Evolutionary conservation across 2,329 filamentous ascomycete species (phyloP).

Genomic region (Ilyonectria mors-panacis): DNA sequence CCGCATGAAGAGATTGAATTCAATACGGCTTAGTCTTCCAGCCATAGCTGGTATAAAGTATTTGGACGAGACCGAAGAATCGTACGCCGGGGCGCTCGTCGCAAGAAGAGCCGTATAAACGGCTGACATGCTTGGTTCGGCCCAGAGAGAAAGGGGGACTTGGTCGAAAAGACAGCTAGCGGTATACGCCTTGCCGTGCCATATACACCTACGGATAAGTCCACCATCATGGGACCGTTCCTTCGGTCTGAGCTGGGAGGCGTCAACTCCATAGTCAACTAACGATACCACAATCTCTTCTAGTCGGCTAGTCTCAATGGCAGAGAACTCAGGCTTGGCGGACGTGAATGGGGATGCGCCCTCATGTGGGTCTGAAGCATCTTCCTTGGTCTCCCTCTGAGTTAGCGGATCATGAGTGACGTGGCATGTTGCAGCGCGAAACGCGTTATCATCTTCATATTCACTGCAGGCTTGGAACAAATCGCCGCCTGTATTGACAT

Average conservation of each 20-base stretch:
- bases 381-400: background rate
- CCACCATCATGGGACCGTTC: background rate
- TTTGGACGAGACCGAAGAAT: background rate
- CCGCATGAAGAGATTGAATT: background rate
- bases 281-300: constrained; percentile 3
- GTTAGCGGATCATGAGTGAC: background rate
- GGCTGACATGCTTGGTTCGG: background rate
- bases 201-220: background rate
- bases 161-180: background rate
- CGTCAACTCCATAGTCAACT: background rate
- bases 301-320: constrained; percentile 1
- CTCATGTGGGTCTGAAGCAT: constrained; percentile 2
- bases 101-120: background rate
- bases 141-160: background rate
- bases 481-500: background rate
- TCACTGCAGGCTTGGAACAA: constrained; percentile 16
- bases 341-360: too few species aligned
- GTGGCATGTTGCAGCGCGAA: background rate
- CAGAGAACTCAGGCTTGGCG: constrained; percentile 4
- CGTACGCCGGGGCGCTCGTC: background rate
- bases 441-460: constrained; percentile 4
- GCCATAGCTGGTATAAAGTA: background rate
- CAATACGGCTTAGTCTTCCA: background rate
- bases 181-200: background rate
- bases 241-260: background rate